Evolutionary conservation across 148 eudicot species (phyloP), one percentile per base, ranked within the genome.

Genomic region (Pharnaceum exiguum): DNA sequence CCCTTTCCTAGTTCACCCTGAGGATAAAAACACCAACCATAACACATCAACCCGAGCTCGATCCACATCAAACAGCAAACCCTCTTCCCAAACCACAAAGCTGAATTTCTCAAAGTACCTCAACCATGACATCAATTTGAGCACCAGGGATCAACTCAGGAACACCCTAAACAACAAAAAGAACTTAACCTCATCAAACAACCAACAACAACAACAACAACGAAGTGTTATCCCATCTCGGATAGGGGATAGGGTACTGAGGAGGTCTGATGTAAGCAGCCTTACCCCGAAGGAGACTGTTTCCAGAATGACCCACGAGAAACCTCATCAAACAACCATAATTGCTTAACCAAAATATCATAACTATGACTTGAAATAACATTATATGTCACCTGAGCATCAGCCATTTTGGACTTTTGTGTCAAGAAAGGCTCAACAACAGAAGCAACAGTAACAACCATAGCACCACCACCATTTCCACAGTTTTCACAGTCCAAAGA

Each of bases 401-500:
- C 59, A 64, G 52, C 52, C 62, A 66, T 64, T 55, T 73, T 68
- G 23, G 78, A 67, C n/a, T 74, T 71, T 26, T 60, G 59, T 28
- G 78, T 58, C 26, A 91, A 28, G 71, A 91, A 91, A 24, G 97
- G 97, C 74, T 84, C 96, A 51, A 91, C 38, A 32, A 82, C 72
- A 65, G 98, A 91, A 22, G 98, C 96, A 79, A 82, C 94, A 24
- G 96, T 82, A 45, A 85, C 65, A 43, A 91, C 78, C 40, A 85
- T 48, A 17, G 75, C 78, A 26, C 53, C 55, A 39, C 63, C 59
- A 18, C 70, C 60, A 45, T 46, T 60, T 27, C 23, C 46, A 66
- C 65, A 31, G 15, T 23, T 46, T 25, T 46, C 62, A 27, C 67
- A 40, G 17, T 58, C 27, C 48, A 48, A 24, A 66, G 38, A 53